Base-by-base conservation (phyloP, 2,329 filamentous ascomycete species). In the Ilyonectria destructans region DNA sequence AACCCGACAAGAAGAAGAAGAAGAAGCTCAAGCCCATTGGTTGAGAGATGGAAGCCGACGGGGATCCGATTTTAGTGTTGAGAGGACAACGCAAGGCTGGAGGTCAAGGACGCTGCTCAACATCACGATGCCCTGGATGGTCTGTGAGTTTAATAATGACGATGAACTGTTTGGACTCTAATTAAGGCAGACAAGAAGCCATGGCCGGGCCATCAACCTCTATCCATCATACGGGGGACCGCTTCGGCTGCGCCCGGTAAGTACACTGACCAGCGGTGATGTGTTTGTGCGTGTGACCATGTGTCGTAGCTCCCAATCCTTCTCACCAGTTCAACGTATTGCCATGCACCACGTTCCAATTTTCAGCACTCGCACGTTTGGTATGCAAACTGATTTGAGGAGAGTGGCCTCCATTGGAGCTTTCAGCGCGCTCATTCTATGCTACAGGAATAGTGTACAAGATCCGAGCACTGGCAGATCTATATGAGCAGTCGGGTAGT, bases 21-120 rank as follows among this genome's bases (percentile, higher is more conserved):
- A 93, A 93, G 85, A 93, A 94, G 85, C 83, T 89, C 60, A 90
- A 90, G 85, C 87, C 87, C 1, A 89, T 90, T 65, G 88, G 88
- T 37, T 90, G 77, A 84, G 31, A 37, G 46, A 31, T 21, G 46
- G 23, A 10, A 21, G 19, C 37, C 43, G 19, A 12, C 19, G 26
- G 12, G 12, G 31, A 31, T 54, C n/a, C 9, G 17, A 40, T 49
- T 23, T 71, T 45, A 54, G 29, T 51, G 62, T 66, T 51, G 58
- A 59, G 62, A 40, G 51, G n/a, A 51, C 60, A 60, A 33, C 48
- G 48, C 40, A 55, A 29, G 45, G 57, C 19, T 15, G 54, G 58
- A 68, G 45, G 62, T 56, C 58, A 66, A 48, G 58, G 56, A 72
- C 64, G 65, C 35, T 56, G 57, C 43, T 68, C 65, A 57, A 66